Evolutionary conservation across 2,329 filamentous ascomycete genomes (phyloP), one percentile per base, ranked within the genome.

Genomic region (Phyllosticta citriasiana): DNA sequence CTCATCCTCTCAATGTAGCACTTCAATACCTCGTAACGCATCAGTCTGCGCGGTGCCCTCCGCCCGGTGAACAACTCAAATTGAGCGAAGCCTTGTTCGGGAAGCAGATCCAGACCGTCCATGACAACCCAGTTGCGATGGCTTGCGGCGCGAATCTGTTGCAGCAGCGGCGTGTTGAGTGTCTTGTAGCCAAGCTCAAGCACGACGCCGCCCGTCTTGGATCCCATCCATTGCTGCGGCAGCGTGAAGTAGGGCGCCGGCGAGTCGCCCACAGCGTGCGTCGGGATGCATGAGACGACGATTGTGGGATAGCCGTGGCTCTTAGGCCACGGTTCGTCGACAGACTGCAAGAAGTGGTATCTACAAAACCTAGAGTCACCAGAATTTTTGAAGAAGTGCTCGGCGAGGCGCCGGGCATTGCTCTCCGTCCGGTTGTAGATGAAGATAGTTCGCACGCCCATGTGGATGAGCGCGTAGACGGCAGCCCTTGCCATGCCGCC

Each of bases 1-100:
- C 59, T 55, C 22, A 53, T 57, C 33, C 57, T 55, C 26, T 61
- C 54, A 12, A 54, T 57, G 59, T 57, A 61, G 3, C 53, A 26
- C 24, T 47, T 66, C 64, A 78, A 66, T 12, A 88, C 84, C 66
- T 86, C 85, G 52, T 83, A 78, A 63, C 87, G 81, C 88, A 93
- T 92, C 47, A 88, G 72, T 53, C 83, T 77, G 26, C 88, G 81
- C 1, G 88, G 88, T 16, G 88, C 87, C 71, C 86, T 82, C 55
- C 87, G 79, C 0, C 88, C 88, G 0, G 88, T 91, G 70, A 92
- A 90, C 2, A 92, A 74, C 72, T 93, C 89, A 68, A 92, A 93
- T 67, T 92, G 88, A 1, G 88, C 88, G 72, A 89, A 89, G 0
- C 87, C 89, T 69, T 92, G 88, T 70, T 92, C 89, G 0, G 87